Percentiles rank a stretch among this genome's conserved stretches.
phyloP scores from a whole-genome alignment of 192 early-diverging fungal genomes.

The Chytriomyces sp. region DNA sequence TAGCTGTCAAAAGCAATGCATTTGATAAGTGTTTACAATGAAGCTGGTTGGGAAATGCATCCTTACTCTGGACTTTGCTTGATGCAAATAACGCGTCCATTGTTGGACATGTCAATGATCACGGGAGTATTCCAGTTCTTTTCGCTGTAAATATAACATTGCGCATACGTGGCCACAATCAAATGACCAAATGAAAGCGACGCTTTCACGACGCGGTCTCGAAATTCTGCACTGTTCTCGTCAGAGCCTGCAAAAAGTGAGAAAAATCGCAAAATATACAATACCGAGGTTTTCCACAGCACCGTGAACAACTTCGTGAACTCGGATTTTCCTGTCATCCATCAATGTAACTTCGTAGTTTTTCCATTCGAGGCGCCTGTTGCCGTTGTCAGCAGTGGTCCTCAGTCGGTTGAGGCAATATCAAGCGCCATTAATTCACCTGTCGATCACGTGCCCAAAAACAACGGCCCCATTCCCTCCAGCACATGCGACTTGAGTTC shows the following conservation, averaged over 20 bases:
- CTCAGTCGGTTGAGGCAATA: not conserved
- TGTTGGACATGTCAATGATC: conserved; percentile 59
- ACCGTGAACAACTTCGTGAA: conserved; percentile 58
- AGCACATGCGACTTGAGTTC: conserved; percentile 62
- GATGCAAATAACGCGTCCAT: conserved; percentile 63
- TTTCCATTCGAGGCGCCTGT: conserved; percentile 61
- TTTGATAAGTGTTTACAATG: not conserved
- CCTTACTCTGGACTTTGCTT: conserved; percentile 59
- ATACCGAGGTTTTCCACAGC: conserved; percentile 54
- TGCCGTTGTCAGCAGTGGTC: not conserved
- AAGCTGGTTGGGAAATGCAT: no score
- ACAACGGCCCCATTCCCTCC: conserved; percentile 59
- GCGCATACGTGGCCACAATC: conserved; percentile 56
- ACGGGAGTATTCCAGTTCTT: conserved; percentile 68
- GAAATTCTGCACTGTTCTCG: conserved; percentile 46
- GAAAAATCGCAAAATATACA: conserved; percentile 12
- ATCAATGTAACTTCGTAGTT: conserved; percentile 62
- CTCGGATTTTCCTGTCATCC: conserved; percentile 57
- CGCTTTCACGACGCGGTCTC: conserved; percentile 61
- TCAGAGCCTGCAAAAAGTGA: not conserved
- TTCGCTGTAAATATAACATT: conserved; percentile 64
- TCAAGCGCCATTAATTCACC: conserved; percentile 32
- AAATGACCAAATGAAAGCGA: conserved; percentile 56
- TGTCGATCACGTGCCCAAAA: conserved; percentile 60
- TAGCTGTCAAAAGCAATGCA: no score